A percentile compares a stretch with the other conserved stretches of the same genome.
Evolutionary conservation across 1,284 basidiomycete genomes (phyloP).

Genomic region (Melampsora larici-populina): DNA sequence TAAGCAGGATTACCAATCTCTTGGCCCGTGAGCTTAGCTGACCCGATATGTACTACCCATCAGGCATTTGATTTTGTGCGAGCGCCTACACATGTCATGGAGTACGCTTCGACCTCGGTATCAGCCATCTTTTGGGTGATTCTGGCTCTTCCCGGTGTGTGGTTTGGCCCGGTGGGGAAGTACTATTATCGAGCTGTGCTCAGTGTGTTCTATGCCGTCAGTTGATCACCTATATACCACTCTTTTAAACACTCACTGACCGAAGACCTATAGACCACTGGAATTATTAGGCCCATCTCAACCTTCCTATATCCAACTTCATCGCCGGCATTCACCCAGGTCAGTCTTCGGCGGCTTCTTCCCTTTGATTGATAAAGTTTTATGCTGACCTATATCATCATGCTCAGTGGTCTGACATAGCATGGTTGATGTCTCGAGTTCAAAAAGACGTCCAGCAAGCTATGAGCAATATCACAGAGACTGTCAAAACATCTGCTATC

Average conservation of each 20-base stretch:
- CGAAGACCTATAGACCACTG: slow-evolving; percentile 25
- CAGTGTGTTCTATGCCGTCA: slow-evolving; percentile 39
- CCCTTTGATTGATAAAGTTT: too few species aligned
- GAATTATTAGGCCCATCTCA: slow-evolving; percentile 36
- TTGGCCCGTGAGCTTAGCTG: neutral
- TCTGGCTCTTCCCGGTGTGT: slow-evolving; percentile 38
- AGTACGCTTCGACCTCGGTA: slow-evolving; percentile 36
- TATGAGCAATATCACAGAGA: slow-evolving; percentile 22
- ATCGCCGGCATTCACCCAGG: slow-evolving; percentile 37
- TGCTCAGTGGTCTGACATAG: slow-evolving; percentile 37
- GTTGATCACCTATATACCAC: neutral
- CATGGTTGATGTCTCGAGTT: slow-evolving; percentile 18
- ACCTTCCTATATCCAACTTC: slow-evolving; percentile 31
- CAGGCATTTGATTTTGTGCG: slow-evolving; percentile 42
- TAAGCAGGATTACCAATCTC: neutral
- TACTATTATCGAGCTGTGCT: slow-evolving; percentile 43
- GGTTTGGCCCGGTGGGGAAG: slow-evolving; percentile 43
- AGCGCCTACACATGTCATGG: slow-evolving; percentile 28
- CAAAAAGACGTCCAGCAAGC: slow-evolving; percentile 31
- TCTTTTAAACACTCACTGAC: neutral
- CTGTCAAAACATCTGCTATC: slow-evolving; percentile 29
- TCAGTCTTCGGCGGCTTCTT: slow-evolving; percentile 5
- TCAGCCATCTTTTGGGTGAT: slow-evolving; percentile 41
- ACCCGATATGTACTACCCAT: neutral
- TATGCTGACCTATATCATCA: neutral